Evolutionary conservation across 2,329 filamentous ascomycete species (phyloP).

Genomic region (Bipolaris victoriae): DNA sequence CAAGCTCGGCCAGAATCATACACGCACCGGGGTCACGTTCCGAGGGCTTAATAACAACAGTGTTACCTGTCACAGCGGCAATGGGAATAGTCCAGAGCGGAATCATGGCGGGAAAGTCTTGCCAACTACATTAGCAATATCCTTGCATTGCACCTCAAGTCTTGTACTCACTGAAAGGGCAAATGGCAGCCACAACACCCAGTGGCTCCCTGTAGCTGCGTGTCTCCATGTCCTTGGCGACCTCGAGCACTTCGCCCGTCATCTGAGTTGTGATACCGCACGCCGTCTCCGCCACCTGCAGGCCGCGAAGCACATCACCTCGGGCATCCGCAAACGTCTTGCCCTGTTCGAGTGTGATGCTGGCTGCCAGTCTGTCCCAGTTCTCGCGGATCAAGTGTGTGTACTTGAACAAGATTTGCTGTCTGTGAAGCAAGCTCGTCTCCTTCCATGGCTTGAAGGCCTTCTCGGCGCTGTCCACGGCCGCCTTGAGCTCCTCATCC

Average conservation of each 20-base stretch:
- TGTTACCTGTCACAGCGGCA: slow-evolving; percentile 83
- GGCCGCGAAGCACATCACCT: slow-evolving; percentile 79
- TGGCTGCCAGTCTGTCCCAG: slow-evolving; percentile 83
- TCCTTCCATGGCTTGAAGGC: slow-evolving; percentile 76
- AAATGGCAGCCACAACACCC: slow-evolving; percentile 82
- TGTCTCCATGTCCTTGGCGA: slow-evolving; percentile 90
- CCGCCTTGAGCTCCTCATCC: slow-evolving; percentile 74
- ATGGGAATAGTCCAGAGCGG: slow-evolving; percentile 90
- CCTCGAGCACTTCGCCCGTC: slow-evolving; percentile 83
- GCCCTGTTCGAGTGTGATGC: slow-evolving; percentile 86
- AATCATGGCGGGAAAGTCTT: slow-evolving; percentile 91
- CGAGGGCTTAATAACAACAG: slow-evolving; percentile 82
- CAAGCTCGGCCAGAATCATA: slow-evolving; percentile 84
- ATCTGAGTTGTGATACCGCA: slow-evolving; percentile 81
- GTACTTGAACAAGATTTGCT: slow-evolving; percentile 89
- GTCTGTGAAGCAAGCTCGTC: slow-evolving; percentile 74
- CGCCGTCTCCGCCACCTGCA: slow-evolving; percentile 84
- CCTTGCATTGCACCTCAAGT: not conserved
- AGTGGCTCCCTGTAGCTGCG: slow-evolving; percentile 80
- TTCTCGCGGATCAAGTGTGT: slow-evolving; percentile 80
- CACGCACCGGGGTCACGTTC: slow-evolving; percentile 83
- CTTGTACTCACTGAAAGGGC: slow-evolving; percentile 74
- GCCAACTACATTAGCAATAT: slow-evolving; percentile 29
- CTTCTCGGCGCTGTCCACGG: slow-evolving; percentile 75
- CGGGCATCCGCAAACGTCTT: slow-evolving; percentile 85